phyloP scores from a whole-genome alignment of 2,329 filamentous ascomycete species.

The Diaporthe sp. region DNA sequence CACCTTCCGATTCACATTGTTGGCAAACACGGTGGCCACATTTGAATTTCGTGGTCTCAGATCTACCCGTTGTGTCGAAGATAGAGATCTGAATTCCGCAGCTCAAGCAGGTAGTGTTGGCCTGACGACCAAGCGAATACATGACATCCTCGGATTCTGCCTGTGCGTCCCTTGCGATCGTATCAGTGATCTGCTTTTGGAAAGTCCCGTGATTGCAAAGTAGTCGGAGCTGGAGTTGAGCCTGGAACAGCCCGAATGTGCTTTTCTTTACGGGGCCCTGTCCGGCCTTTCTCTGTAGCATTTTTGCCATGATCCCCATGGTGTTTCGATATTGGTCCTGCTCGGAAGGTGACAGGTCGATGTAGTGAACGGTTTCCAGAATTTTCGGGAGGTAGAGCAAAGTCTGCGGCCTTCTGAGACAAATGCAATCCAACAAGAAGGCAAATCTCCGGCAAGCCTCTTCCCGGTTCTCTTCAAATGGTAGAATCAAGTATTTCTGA shows the following conservation, averaged over 20 bases:
- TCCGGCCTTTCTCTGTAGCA: not conserved
- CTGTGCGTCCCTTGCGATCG: not conserved
- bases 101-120: not conserved
- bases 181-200: not conserved
- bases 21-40: not conserved
- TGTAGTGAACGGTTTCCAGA: not conserved
- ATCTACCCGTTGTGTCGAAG: not conserved
- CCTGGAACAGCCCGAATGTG: constrained; percentile 1
- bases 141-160: not conserved
- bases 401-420: constrained; percentile 1
- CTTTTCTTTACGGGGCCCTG: not conserved
- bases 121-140: constrained; percentile 26
- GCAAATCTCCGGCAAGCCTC: not conserved
- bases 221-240: constrained; percentile 6
- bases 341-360: not conserved
- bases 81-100: not conserved
- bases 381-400: not conserved
- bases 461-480: not conserved
- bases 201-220: constrained; percentile 11
- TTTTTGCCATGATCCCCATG: not conserved
- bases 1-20: not conserved
- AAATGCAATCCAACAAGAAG: constrained; percentile 13
- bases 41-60: not conserved
- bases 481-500: constrained; percentile 1
- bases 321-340: not conserved